These are phyloP conservation scores for Camillea tinctor DNA, from an alignment of 2,329 filamentous ascomycete species.

Conservation along the genomic window DNA sequence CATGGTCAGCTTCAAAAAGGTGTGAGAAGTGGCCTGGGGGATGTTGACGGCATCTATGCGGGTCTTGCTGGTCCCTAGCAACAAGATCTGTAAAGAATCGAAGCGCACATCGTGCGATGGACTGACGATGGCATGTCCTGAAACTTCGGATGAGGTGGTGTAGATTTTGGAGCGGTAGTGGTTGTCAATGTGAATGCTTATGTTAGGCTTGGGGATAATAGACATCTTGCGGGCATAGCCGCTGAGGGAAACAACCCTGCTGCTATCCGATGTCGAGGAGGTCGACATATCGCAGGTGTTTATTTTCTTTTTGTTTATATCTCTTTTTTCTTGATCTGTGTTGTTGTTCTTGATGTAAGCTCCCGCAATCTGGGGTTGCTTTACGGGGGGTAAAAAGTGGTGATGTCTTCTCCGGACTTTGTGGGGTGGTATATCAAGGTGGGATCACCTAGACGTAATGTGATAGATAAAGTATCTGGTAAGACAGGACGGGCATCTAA, in stretches of 20 bases:
- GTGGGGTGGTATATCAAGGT: slow-evolving; percentile 5
- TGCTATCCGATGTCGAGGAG: slow-evolving; percentile 10
- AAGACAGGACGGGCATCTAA: not conserved
- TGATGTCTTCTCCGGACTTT: not conserved
- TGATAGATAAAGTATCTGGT: not conserved
- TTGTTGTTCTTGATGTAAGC: not conserved
- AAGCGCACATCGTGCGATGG: slow-evolving; percentile 47
- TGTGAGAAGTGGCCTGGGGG: slow-evolving; percentile 48
- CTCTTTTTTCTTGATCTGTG: not conserved
- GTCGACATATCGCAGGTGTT: slow-evolving; percentile 12
- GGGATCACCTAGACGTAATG: not conserved
- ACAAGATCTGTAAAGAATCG: slow-evolving; percentile 51
- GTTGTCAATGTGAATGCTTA: slow-evolving; percentile 50
- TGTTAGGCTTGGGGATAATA: slow-evolving; percentile 33
- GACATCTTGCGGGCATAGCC: slow-evolving; percentile 20
- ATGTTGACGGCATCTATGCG: slow-evolving; percentile 51
- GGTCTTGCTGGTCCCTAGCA: slow-evolving; percentile 51
- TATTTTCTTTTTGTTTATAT: not conserved
- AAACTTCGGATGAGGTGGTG: slow-evolving; percentile 51
- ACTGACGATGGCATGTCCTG: slow-evolving; percentile 48
- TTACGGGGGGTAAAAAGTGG: not conserved
- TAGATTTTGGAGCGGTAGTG: slow-evolving; percentile 57
- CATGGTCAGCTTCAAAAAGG: slow-evolving; percentile 41
- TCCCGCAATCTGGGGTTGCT: not conserved
- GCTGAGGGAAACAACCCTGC: slow-evolving; percentile 13